Percentiles rank a stretch among this genome's conserved stretches.
phyloP scores from a whole-genome alignment of 2,329 filamentous ascomycete genomes.

The Zarea fungicola region DNA sequence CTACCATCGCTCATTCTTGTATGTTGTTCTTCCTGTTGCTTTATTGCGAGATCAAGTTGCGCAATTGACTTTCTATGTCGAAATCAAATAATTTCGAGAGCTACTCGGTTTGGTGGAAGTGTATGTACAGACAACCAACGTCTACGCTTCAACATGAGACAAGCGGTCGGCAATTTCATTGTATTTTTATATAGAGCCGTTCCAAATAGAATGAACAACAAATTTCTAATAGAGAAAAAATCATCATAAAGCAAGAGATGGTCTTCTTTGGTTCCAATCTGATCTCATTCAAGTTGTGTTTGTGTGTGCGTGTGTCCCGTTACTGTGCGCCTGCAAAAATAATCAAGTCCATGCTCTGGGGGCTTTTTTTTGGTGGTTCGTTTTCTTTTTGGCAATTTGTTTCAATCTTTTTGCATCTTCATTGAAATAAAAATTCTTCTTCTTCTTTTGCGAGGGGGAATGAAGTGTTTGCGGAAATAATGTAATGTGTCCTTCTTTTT shows the following conservation, averaged over 20 bases:
- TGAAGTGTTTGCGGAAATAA: constrained; percentile 1
- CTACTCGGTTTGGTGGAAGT: too few relatives aligned
- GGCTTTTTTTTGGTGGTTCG: constrained; percentile 6
- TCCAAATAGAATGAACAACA: not conserved
- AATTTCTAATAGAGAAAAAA: not conserved
- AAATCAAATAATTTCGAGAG: too few relatives aligned
- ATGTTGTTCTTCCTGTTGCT: too few relatives aligned
- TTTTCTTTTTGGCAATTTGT: constrained; percentile 3
- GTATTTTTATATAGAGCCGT: not conserved
- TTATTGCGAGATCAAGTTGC: too few relatives aligned
- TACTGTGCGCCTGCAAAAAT: not conserved
- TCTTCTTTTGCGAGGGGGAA: not conserved
- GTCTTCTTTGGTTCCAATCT: not conserved
- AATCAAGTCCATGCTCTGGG: not conserved
- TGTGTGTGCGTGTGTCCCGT: not conserved
- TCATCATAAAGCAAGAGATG: not conserved
- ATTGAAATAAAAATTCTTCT: not conserved
- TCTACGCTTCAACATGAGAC: too few relatives aligned
- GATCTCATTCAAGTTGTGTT: not conserved
- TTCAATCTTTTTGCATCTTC: not conserved
- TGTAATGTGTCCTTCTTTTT: not conserved
- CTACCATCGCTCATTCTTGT: too few relatives aligned
- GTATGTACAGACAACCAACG: too few relatives aligned
- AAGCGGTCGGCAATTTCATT: too few relatives aligned
- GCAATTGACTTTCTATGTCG: too few relatives aligned